Conservation (phyloP, 768 basidiomycete species). For the Lactarius hengduanensis region DNA sequence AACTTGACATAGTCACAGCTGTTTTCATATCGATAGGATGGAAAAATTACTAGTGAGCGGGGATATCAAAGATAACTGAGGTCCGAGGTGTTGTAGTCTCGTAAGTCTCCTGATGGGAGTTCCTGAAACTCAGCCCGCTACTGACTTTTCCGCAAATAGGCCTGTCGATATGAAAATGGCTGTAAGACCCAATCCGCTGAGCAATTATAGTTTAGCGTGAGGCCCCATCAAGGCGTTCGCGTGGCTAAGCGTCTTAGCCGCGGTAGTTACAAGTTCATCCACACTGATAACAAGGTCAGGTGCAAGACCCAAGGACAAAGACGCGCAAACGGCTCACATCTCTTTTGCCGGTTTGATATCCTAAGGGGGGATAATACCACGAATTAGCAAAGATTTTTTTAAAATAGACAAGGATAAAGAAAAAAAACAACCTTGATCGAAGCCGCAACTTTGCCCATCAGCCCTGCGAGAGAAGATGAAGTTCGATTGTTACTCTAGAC, state of each 20-base stretch:
- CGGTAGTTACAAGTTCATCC: conserved; percentile 76
- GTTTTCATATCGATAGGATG: no score
- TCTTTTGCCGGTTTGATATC: conserved; percentile 83
- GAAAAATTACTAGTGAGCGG: no score
- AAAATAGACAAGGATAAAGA: not conserved
- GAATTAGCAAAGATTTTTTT: conserved; percentile 10
- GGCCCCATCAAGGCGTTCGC: conserved; percentile 44
- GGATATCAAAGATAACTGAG: no score
- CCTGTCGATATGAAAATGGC: no score
- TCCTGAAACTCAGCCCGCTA: no score
- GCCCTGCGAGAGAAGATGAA: conserved; percentile 43
- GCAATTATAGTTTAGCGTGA: conserved; percentile 51
- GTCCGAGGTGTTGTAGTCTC: no score
- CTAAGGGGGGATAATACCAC: conserved; percentile 33
- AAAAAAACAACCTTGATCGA: conserved; percentile 48
- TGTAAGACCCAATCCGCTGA: no score
- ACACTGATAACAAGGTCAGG: conserved; percentile 47
- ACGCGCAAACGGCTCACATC: conserved; percentile 53
- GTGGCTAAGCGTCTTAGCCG: conserved; percentile 53
- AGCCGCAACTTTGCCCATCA: conserved; percentile 79
- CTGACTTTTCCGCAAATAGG: no score
- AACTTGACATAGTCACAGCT: not conserved
- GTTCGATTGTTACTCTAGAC: not conserved
- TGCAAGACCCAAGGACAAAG: conserved; percentile 15
- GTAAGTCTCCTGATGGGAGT: no score